phyloP scores from a whole-genome alignment of 179 eudicot genomes.

The Silene noctiflora region DNA sequence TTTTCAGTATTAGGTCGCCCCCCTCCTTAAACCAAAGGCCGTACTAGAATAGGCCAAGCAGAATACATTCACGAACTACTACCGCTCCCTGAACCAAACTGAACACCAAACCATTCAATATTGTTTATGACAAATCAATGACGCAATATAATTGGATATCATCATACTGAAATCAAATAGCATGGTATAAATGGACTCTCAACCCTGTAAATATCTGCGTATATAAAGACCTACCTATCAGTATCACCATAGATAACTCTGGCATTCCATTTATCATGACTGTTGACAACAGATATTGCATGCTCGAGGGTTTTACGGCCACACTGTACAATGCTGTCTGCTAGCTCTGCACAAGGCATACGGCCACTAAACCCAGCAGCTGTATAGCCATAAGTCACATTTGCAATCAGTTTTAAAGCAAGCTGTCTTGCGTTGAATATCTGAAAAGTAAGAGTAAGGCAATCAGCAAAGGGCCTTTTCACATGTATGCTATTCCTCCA shows the following conservation, averaged over 20 bases:
- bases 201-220: background rate
- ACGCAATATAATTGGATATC: background rate
- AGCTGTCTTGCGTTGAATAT: constrained; percentile 94
- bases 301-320: constrained; percentile 92
- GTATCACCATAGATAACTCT: constrained; percentile 95
- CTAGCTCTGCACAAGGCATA: constrained; percentile 99
- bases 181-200: background rate
- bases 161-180: background rate
- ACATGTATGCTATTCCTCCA: constrained; percentile 3
- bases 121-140: background rate
- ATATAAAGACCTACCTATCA: constrained; percentile 58
- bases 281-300: constrained; percentile 74
- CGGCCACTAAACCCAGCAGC: constrained; percentile 99
- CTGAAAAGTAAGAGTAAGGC: constrained; percentile 29
- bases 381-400: constrained; percentile 95
- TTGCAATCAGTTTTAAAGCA: constrained; percentile 90
- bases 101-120: background rate
- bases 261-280: constrained; percentile 76
- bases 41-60: background rate
- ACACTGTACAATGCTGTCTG: constrained; percentile 98
- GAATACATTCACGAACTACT: background rate
- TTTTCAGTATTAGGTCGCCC: background rate
- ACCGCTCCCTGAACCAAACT: background rate
- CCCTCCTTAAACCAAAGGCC: background rate
- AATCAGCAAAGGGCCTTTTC: background rate